Base-by-base conservation (phyloP, 2,329 filamentous ascomycete genomes). In the Apiospora koreana region DNA sequence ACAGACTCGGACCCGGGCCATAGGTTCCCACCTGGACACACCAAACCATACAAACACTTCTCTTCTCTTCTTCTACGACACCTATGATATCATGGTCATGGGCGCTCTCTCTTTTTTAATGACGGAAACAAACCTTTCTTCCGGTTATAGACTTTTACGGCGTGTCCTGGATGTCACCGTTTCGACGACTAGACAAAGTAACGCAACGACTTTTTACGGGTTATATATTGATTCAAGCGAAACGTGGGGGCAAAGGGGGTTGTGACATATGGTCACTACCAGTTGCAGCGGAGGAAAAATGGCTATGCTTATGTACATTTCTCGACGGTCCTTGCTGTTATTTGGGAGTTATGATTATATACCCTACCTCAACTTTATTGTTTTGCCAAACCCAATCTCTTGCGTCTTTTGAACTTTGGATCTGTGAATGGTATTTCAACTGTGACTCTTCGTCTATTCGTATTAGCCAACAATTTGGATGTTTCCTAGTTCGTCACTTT, bases 271-370 rank as follows among this genome's bases (percentile, higher is more conserved):
- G 25, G 28, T 43, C 41, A 16, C 12, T 38, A n/a, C 35, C 25
- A 5, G 41, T 46, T n/a, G 35, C 31, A 21, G 54, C 21, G 54
- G 54, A 62, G 31, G 54, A 35, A 38, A 38, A n/a, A n/a, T n/a
- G 31, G 50, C 14, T 54, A 58, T n/a, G 54, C 28, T n/a, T 3
- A n/a, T n/a, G 21, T 38, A 38, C 31, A 62, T 38, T 62, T 62
- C 54, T 62, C 31, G 54, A 38, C 54, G 54, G 54, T 62, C 54
- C 54, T 62, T 62, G 54, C 31, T 62, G 21, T 38, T 38, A 62
- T n/a, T 62, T 35, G 54, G 54, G 54, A 62, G 54, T 62, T 38
- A n/a, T 38, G 54, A 62, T 38, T 62, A 8, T 62, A 62, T 62
- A 62, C 54, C 54, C 54, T 62, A 12, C 18, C 38, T 38, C 9